Base-by-base conservation (phyloP, 2,329 filamentous ascomycete genomes). In the Beauveria brongniartii region DNA sequence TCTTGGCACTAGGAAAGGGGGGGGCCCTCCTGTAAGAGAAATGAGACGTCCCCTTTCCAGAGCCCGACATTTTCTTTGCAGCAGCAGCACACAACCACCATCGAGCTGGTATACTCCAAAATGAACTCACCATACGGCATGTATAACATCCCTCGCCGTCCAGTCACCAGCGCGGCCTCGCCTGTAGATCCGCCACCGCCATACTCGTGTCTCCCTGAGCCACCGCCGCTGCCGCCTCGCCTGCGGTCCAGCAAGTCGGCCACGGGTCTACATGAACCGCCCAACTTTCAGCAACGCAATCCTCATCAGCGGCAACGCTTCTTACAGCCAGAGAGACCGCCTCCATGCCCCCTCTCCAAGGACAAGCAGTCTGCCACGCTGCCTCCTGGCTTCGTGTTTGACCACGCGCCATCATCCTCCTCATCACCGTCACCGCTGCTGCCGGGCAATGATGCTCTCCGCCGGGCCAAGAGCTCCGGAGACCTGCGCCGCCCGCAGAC, bases 401-500 rank as follows among this genome's bases (percentile, higher is more conserved):
- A 65, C 14, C 44, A 59, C 26, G 26, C 61, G 30, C 50, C 57
- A 28, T n/a, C 63, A 28, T n/a, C 63, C 34, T 55, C 58, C 16
- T 56, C 55, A 12, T 47, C 56, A 0, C 54, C 47, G 5, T 10
- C 62, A 5, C 47, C 51, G 22, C 14, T 24, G 26, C 41, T 28
- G 8, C 26, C 30, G 3, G 48, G 18, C 48, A 40, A 40, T 18
- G 24, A 22, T 20, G 24, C 34, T 14, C 22, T 73, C 6, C 65
- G 71, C 41, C 63, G 71, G 4, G 69, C 69, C 20, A 72, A 71
- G 64, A 73, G 70, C 57, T 73, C 72, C 5, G 72, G 71, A 2
- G 69, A 58, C 22, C 22, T 58, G 16, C 55, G 46, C 26, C 54
- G 22, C n/a, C 37, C 53, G 28, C 48, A 47, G 26, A 61, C 46